A percentile compares a stretch with the other conserved stretches of the same genome.
phyloP scores from a whole-genome alignment of 129 eudicot genomes.

The Helianthus annuus region DNA sequence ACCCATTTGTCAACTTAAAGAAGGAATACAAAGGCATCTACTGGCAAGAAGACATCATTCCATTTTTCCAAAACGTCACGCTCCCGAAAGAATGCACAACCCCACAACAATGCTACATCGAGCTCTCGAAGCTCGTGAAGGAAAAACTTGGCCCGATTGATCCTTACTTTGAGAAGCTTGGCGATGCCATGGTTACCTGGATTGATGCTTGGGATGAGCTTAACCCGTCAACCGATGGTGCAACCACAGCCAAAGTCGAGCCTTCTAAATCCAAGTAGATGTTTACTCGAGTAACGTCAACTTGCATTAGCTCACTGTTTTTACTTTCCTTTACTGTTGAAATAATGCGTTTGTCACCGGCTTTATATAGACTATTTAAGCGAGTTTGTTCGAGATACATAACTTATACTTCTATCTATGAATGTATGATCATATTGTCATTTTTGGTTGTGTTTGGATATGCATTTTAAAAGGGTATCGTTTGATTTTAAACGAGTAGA shows the following conservation, averaged over 20 bases:
- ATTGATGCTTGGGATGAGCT: conserved; percentile 76
- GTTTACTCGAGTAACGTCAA: neutral
- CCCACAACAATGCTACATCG: conserved; percentile 67
- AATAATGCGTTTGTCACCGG: conserved; percentile 17
- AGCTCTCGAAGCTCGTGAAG: conserved; percentile 68
- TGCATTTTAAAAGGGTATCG: neutral
- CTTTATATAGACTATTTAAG: conserved; percentile 11
- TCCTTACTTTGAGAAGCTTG: conserved; percentile 66
- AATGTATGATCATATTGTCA: conserved; percentile 10
- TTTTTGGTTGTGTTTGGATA: neutral
- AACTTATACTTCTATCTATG: conserved; percentile 24
- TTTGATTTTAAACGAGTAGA: neutral
- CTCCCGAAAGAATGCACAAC: conserved; percentile 58
- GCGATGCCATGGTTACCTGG: conserved; percentile 76
- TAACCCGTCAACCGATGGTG: conserved; percentile 36
- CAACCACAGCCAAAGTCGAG: conserved; percentile 16
- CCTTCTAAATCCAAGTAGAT: conserved; percentile 30
- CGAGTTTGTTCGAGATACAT: conserved; percentile 16
- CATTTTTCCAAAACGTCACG: conserved; percentile 29
- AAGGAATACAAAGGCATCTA: conserved; percentile 44
- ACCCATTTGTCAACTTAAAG: conserved; percentile 43
- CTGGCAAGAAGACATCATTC: conserved; percentile 46
- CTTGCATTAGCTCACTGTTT: conserved; percentile 7
- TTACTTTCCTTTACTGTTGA: neutral
- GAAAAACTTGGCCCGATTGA: conserved; percentile 63